Evolutionary conservation across 257 asterid genomes (phyloP).

Genomic region (Solanum sparsipilum): DNA sequence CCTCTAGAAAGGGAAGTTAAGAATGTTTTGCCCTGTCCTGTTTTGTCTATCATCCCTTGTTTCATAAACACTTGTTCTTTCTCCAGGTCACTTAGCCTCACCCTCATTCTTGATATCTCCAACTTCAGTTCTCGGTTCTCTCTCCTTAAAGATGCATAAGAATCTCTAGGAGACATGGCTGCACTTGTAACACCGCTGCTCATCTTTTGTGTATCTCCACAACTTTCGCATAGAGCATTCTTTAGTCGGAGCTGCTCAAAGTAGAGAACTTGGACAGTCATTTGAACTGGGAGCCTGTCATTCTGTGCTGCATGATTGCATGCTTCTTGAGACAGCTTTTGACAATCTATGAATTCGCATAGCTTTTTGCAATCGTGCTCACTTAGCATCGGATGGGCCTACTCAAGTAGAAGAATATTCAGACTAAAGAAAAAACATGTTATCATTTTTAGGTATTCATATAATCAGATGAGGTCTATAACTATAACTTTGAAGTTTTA

Average conservation of each 20-base stretch:
- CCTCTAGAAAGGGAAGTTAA: conserved; percentile 58
- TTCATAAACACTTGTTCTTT: conserved; percentile 59
- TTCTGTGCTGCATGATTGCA: conserved; percentile 66
- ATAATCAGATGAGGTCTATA: background rate
- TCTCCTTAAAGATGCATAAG: conserved; percentile 50
- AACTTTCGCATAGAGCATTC: conserved; percentile 35
- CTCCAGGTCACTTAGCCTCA: conserved; percentile 54
- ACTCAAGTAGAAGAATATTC: background rate
- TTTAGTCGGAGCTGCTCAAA: conserved; percentile 50
- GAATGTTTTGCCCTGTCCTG: conserved; percentile 35
- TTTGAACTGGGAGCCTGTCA: conserved; percentile 47
- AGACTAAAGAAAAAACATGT: background rate
- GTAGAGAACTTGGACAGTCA: conserved; percentile 46
- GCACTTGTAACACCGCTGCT: conserved; percentile 53
- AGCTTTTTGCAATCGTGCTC: conserved; percentile 46
- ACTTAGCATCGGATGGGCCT: conserved; percentile 48
- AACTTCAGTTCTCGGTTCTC: conserved; percentile 57
- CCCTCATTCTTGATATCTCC: conserved; percentile 61
- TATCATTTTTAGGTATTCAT: background rate
- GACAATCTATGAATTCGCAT: conserved; percentile 53
- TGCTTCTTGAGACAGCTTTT: conserved; percentile 60
- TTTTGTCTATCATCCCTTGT: conserved; percentile 56
- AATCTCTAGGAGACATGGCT: conserved; percentile 50
- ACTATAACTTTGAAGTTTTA: conserved; percentile 3
- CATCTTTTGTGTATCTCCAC: conserved; percentile 42